Evolutionary conservation across 1,284 basidiomycete species (phyloP), one percentile per base, ranked within the genome.

Genomic region (Microbotryum saponariae): DNA sequence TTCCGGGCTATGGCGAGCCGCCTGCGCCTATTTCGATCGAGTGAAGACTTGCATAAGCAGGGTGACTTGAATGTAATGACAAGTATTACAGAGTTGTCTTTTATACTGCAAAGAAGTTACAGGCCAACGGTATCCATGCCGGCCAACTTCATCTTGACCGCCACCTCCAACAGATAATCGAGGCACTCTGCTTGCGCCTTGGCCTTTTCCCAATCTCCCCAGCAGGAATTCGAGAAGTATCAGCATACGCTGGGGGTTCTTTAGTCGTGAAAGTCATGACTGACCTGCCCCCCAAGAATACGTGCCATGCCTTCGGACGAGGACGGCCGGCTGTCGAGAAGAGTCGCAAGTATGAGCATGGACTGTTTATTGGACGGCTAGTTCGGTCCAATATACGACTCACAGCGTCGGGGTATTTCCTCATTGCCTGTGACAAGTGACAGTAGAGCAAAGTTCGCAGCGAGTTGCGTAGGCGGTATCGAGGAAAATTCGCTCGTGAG

Each of bases 91-190:
- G 12, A 3, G 37, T 42, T 6, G 16, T 18, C 37, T 6, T 42
- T 42, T 4, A 16, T 4, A 12, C 37, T 42, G 12, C 37, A 42
- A 18, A 42, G 14, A 42, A 18, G 12, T 42, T 51, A n/a, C 42
- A 65, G 49, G 2, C 66, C 66, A 16, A 58, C 58, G n/a, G 56
- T 56, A 21, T 59, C 46, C 46, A 69, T 54, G 5, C 75, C 74
- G 2, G 74, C 73, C 23, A 74, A 64, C 50, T 69, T 73, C 86
- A 89, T 87, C 76, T 87, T 88, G 59, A 88, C 86, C 25, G 83
- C 85, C 56, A 91, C 83, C 73, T 91, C 89, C 68, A 91, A 89
- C 14, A 91, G 78, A 74, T 91, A 91, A 74, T 91, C 89, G 47
- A 91, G 79, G 74, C 89, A 91, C 83, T 87, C 72, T 23, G 70